Conservation (phyloP, 2,329 filamentous ascomycete genomes). For the Herpotrichia juniperi region DNA sequence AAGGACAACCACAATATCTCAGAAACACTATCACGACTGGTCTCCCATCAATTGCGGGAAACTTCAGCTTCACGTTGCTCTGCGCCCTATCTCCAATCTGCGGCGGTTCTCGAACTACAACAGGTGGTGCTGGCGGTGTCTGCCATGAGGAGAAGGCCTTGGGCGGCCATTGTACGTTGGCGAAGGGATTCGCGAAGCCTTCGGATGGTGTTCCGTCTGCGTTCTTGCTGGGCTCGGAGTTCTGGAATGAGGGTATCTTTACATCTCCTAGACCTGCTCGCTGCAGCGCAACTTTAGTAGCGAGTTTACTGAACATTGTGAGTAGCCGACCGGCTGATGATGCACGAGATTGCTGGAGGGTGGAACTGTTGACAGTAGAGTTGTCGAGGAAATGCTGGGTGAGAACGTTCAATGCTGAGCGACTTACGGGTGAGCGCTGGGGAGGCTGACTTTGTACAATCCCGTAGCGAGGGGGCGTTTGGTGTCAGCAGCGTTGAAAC, state of each 20-base stretch:
- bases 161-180: constrained; percentile 41
- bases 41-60: constrained; percentile 36
- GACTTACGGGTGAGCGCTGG: constrained; percentile 17
- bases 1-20: constrained; percentile 43
- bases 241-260: constrained; percentile 45
- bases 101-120: constrained; percentile 33
- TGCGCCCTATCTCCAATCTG: constrained; percentile 32
- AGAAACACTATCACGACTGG: constrained; percentile 40
- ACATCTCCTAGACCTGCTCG: constrained; percentile 62
- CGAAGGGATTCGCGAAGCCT: constrained; percentile 40
- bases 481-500: constrained; percentile 29
- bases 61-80: constrained; percentile 35
- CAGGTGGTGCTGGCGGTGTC: constrained; percentile 34
- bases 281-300: constrained; percentile 64
- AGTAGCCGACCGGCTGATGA: too few species aligned
- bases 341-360: too few species aligned
- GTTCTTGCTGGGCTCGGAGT: constrained; percentile 28
- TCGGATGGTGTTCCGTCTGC: constrained; percentile 20
- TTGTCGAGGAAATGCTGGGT: background rate
- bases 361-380: background rate
- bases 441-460: constrained; percentile 19
- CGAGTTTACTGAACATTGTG: constrained; percentile 62
- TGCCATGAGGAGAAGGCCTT: constrained; percentile 43
- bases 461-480: constrained; percentile 24
- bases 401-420: background rate